Conservation (phyloP, 2,329 filamentous ascomycete species). For the Diaporthe citriasiana region DNA sequence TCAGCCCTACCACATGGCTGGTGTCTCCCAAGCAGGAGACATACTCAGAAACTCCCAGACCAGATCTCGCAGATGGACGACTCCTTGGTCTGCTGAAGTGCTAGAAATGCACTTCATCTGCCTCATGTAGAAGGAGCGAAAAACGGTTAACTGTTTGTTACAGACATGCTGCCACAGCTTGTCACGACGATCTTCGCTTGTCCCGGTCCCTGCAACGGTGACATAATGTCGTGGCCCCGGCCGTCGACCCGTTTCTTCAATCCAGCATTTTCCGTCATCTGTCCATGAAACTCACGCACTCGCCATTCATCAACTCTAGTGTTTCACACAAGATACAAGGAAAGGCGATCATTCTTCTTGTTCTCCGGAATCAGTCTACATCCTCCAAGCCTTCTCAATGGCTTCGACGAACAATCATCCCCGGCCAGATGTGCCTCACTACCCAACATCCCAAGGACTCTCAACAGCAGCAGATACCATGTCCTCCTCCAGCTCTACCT, state of each 20-base stretch:
- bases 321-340: not conserved
- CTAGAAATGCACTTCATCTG: not conserved
- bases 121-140: not conserved
- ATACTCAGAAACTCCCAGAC: not conserved
- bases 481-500: conserved; percentile 16
- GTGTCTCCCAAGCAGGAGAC: not conserved
- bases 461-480: conserved; percentile 19
- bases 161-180: not conserved
- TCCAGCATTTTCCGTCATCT: not conserved
- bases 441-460: not conserved
- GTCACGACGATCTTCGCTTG: not conserved
- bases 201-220: not conserved
- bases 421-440: conserved; percentile 26
- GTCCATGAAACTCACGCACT: not conserved
- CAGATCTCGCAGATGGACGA: not conserved
- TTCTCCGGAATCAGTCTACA: not conserved
- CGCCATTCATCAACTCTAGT: no score
- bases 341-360: no score
- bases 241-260: conserved; percentile 3
- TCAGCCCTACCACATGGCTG: conserved; percentile 35
- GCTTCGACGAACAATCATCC: not conserved
- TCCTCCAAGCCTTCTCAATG: not conserved
- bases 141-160: not conserved
- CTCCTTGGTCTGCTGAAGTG: not conserved
- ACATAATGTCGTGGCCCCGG: conserved; percentile 1